phyloP scores from a whole-genome alignment of 1,139 yeast genomes.

The Wickerhamomyces sp. region DNA sequence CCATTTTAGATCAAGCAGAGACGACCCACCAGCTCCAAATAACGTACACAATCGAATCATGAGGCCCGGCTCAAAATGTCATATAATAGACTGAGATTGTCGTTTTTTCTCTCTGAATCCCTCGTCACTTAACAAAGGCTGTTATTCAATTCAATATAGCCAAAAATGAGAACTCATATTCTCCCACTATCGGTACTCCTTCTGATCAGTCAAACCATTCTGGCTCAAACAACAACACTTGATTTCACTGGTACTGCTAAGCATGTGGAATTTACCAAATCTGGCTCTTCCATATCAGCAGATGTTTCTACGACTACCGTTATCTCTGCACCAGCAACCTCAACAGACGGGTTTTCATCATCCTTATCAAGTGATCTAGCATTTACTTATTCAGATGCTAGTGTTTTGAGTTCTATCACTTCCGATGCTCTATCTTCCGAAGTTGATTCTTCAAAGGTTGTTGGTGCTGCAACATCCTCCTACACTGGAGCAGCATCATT shows the following conservation, averaged over 20 bases:
- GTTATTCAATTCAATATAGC: not conserved
- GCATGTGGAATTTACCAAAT: slow-evolving; percentile 9
- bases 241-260: slow-evolving; percentile 21
- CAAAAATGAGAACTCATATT: slow-evolving; percentile 10
- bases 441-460: too few species aligned
- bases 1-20: too few species aligned
- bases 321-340: too few species aligned
- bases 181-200: slow-evolving; percentile 14
- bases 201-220: slow-evolving; percentile 11
- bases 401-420: too few species aligned
- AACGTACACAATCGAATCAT: not conserved
- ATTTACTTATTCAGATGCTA: not conserved
- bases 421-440: too few species aligned
- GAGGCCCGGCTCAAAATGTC: not conserved
- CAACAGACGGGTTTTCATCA: not conserved
- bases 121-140: not conserved
- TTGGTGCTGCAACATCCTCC: too few species aligned
- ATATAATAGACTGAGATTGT: not conserved
- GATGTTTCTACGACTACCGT: too few species aligned
- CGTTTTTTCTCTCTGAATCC: not conserved
- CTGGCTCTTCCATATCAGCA: not conserved
- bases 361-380: not conserved
- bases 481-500: too few species aligned
- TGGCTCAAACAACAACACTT: slow-evolving; percentile 15
- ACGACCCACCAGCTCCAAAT: not conserved